Percentiles rank a stretch among this genome's conserved stretches.
Conservation (phyloP, 2,329 filamentous ascomycete genomes). For the Pezicula neosporulosa region DNA sequence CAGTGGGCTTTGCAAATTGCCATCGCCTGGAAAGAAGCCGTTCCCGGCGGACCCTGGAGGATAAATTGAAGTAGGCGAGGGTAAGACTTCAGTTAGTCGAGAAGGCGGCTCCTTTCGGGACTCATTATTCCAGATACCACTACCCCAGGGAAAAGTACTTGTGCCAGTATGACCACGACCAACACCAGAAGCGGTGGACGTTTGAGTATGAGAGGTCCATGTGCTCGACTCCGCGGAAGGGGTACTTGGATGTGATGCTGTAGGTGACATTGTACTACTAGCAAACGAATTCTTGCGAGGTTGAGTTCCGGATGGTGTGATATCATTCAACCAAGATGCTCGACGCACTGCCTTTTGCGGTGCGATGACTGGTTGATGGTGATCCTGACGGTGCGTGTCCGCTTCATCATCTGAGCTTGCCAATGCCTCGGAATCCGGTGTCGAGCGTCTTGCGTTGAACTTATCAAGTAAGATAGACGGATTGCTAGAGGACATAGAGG, state of each 20-base stretch:
- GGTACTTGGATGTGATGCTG: slow-evolving; percentile 76
- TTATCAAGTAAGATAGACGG: slow-evolving; percentile 71
- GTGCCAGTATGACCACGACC: slow-evolving; percentile 40
- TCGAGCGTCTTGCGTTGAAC: slow-evolving; percentile 74
- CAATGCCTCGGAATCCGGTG: slow-evolving; percentile 89
- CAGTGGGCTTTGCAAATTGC: slow-evolving; percentile 44
- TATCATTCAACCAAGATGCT: slow-evolving; percentile 85
- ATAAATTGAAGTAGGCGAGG: slow-evolving; percentile 65
- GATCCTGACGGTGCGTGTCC: slow-evolving; percentile 59
- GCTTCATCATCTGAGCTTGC: slow-evolving; percentile 92
- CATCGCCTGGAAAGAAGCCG: slow-evolving; percentile 42
- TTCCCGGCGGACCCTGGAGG: slow-evolving; percentile 37
- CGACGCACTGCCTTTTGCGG: slow-evolving; percentile 64
- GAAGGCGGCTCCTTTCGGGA: slow-evolving; percentile 71
- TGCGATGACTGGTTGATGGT: slow-evolving; percentile 42
- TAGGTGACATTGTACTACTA: slow-evolving; percentile 73
- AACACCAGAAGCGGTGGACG: slow-evolving; percentile 32
- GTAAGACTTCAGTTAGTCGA: slow-evolving; percentile 70
- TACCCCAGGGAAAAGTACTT: slow-evolving; percentile 66
- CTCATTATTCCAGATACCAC: slow-evolving; percentile 78
- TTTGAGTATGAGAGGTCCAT: slow-evolving; percentile 53
- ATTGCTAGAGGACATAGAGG: slow-evolving; percentile 52
- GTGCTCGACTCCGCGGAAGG: slow-evolving; percentile 63
- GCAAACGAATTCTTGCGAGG: slow-evolving; percentile 76
- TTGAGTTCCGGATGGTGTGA: slow-evolving; percentile 57